Conservation (phyloP, 768 basidiomycete species). For the Suillus subaureus region DNA sequence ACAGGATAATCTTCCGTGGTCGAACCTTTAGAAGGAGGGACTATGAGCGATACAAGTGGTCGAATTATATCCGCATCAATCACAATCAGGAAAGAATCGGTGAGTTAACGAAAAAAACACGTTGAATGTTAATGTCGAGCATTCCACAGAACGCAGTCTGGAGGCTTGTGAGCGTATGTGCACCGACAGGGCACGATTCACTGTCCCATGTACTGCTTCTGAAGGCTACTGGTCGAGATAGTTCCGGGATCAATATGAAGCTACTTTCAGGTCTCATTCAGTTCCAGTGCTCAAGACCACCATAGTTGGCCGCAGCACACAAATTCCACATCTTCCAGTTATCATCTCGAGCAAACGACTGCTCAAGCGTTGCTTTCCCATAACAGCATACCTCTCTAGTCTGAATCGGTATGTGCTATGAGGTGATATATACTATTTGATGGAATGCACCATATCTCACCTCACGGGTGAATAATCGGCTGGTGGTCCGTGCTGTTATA, state of each 20-base stretch:
- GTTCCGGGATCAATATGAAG: conserved; percentile 59
- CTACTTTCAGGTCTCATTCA: conserved; percentile 47
- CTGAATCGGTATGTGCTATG: conserved; percentile 15
- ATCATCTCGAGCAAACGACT: conserved; percentile 76
- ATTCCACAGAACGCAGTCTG: neutral
- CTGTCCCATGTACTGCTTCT: conserved; percentile 41
- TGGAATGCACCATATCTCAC: neutral
- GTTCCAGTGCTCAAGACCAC: conserved; percentile 73
- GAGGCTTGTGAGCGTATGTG: neutral
- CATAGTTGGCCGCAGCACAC: conserved; percentile 45
- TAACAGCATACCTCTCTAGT: neutral
- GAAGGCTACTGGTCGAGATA: conserved; percentile 36
- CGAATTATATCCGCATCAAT: neutral
- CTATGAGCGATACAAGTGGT: neutral
- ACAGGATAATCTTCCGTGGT: neutral
- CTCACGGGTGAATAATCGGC: conserved; percentile 21
- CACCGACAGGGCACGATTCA: neutral
- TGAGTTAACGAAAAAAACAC: neutral
- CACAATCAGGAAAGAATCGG: neutral
- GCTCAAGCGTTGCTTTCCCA: conserved; percentile 28
- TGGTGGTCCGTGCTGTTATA: conserved; percentile 74
- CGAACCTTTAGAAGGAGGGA: neutral
- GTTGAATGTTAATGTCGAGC: neutral
- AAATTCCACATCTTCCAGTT: conserved; percentile 53
- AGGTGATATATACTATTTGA: neutral